Percentiles rank a stretch among this genome's conserved stretches.
These are phyloP conservation scores for Phytophthora pisi DNA, from an alignment of 352 stramenopile species.

Conservation along the genomic window DNA sequence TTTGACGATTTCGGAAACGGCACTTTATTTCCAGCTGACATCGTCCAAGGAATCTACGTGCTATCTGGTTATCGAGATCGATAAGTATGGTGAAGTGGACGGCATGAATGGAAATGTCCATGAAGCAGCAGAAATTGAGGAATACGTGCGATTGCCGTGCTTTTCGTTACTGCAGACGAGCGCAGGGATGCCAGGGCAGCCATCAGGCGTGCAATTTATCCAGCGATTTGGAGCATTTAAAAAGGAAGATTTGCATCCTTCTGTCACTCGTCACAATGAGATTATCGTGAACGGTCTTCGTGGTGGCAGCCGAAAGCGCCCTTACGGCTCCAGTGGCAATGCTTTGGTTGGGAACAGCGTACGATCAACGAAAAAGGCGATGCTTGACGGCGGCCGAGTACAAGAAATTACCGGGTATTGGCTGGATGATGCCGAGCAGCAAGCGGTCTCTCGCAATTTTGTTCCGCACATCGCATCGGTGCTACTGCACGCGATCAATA, in stretches of 20 bases:
- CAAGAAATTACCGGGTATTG: slow-evolving; percentile 39
- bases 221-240: slow-evolving; percentile 85
- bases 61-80: slow-evolving; percentile 87
- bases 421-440: slow-evolving; percentile 34
- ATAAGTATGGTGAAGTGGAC: slow-evolving; percentile 83
- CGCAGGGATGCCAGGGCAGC: slow-evolving; percentile 54
- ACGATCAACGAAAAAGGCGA: slow-evolving; percentile 40
- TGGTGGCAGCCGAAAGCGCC: slow-evolving; percentile 45
- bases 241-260: slow-evolving; percentile 71
- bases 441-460: slow-evolving; percentile 33
- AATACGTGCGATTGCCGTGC: slow-evolving; percentile 78
- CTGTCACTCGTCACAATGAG: slow-evolving; percentile 56
- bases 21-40: slow-evolving; percentile 83
- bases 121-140: slow-evolving; percentile 55
- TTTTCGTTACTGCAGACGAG: slow-evolving; percentile 85
- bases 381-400: slow-evolving; percentile 31
- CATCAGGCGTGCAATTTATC: slow-evolving; percentile 85
- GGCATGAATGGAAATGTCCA: slow-evolving; percentile 56
- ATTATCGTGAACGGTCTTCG: slow-evolving; percentile 34
- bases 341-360: slow-evolving; percentile 22
- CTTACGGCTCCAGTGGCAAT: slow-evolving; percentile 26
- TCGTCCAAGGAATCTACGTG: slow-evolving; percentile 85
- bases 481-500: slow-evolving; percentile 82
- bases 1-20: slow-evolving; percentile 83
- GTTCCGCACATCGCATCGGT: slow-evolving; percentile 78